Evolutionary conservation across 257 asterid species (phyloP), one percentile per base, ranked within the genome.

Genomic region (Gentiana straminea): DNA sequence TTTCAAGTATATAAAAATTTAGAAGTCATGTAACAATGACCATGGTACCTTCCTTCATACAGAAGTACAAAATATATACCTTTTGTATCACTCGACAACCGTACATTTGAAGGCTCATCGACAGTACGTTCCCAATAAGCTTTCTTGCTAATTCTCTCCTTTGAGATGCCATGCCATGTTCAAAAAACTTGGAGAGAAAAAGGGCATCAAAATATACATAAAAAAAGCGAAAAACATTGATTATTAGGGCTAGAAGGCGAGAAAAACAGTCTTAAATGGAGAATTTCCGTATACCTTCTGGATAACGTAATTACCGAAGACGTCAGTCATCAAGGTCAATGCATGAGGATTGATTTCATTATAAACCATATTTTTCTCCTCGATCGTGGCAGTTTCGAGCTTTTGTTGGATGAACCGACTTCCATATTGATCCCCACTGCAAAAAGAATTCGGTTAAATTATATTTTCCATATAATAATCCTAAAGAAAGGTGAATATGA

Each of bases 31-130:
- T 41, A 41, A 1, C 7, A 41, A 41, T 2, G 9, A 10, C 7
- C 7, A 41, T 41, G 46, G 46, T 24, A 41, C 46, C 7, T 41
- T 2, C 46, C 7, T 41, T 2, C 46, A 41, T 41, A 7, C 8
- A 41, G 9, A 41, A 5, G 46, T 41, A 41, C 46, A 41, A 41
- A 3, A 41, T 4, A 5, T 41, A 51, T 73, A 91, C 98, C 98
- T 91, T 91, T 74, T 91, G 98, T 76, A 91, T 91, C 67, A 91
- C 98, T 32, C 98, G 81, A 58, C 98, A 91, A 52, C 98, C 98
- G 63, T 91, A 91, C 98, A 91, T 91, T 75, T 91, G 98, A 64
- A 91, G 96, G 77, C 98, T 84, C 35, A 84, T 79, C 11, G 81
- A 81, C 41, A 91, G 84, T 33, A 91, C 95, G 69, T 87, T 84